Conservation (phyloP, 495 filamentous ascomycete species). For the Aspergillus wentii region DNA sequence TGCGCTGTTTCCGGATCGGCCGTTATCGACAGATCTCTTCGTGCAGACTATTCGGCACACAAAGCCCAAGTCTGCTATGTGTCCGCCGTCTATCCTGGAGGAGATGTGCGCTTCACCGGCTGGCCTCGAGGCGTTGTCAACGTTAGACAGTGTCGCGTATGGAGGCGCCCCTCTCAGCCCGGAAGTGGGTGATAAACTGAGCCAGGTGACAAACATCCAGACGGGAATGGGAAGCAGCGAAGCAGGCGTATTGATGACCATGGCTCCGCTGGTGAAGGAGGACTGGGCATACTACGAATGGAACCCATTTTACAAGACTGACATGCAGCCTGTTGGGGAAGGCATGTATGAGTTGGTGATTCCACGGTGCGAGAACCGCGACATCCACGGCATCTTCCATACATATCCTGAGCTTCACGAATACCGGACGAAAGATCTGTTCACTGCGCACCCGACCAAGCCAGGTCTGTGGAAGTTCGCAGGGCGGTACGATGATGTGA, state of each 20-base stretch:
- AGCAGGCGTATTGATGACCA: no score
- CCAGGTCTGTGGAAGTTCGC: neutral
- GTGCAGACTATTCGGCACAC: neutral
- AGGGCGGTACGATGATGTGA: constrained; percentile 34
- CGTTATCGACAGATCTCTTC: no score
- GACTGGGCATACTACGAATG: constrained; percentile 50
- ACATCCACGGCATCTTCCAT: constrained; percentile 6
- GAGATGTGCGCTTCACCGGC: no score
- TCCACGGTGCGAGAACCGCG: neutral
- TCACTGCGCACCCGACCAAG: neutral
- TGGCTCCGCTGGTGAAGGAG: no score
- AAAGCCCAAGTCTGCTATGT: neutral
- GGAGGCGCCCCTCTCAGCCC: constrained; percentile 7
- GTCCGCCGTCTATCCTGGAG: no score
- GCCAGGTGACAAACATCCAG: no score
- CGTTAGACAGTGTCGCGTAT: no score
- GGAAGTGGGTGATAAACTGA: constrained; percentile 4
- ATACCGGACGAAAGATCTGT: neutral
- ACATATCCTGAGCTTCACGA: neutral
- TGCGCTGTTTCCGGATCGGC: no score
- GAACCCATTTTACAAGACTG: constrained; percentile 37
- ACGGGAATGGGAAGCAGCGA: no score
- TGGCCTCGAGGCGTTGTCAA: no score
- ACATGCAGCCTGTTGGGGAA: constrained; percentile 34
- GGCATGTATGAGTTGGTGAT: constrained; percentile 41